Evolutionary conservation across 2,329 filamentous ascomycete species (phyloP), one percentile per base, ranked within the genome.

Genomic region (Penicillium decumbens): DNA sequence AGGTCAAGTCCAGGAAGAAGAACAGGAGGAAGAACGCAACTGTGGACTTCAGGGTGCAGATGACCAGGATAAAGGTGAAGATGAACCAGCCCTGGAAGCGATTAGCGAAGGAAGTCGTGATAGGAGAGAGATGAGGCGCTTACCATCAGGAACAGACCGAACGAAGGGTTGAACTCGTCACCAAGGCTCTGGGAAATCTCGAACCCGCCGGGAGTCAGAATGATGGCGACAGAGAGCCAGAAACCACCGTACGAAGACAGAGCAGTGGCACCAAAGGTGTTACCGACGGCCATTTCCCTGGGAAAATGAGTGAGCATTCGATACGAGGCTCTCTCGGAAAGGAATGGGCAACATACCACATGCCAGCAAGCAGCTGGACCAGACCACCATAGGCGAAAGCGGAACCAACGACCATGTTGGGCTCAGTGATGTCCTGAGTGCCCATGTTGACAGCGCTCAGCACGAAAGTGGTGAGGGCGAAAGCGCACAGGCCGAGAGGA

Each of bases 271-370:
- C 87, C 87, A 58, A 92, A 91, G 9, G 88, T 92, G 77, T 92
- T 92, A 49, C 87, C 88, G n/a, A 88, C 79, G 30, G 87, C 87
- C 81, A 92, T 88, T 75, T 92, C 88, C 87, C 86, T 89, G 55
- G 27, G 9, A 5, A 37, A 30, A 38, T 15, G 18, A 29, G 32
- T 44, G 27, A 30, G 23, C n/a, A 28, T 4, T 13, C 28, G 18
- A 44, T 42, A 12, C 18, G 23, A 15, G 15, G 18, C 35, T 13
- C 12, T 13, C 12, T 12, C 30, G 18, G 9, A 12, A 20, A 4
- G 20, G 41, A 15, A 25, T 38, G 32, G 9, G 12, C 37, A 40
- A 74, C 74, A 56, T 79, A 89, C 88, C 88, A 93, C 88, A 92
- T 93, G 75, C 88, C 88, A 57, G 88, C 85, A 20, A 89, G 75